phyloP scores from a whole-genome alignment of 2,329 filamentous ascomycete species.

The Penicillium sp. region DNA sequence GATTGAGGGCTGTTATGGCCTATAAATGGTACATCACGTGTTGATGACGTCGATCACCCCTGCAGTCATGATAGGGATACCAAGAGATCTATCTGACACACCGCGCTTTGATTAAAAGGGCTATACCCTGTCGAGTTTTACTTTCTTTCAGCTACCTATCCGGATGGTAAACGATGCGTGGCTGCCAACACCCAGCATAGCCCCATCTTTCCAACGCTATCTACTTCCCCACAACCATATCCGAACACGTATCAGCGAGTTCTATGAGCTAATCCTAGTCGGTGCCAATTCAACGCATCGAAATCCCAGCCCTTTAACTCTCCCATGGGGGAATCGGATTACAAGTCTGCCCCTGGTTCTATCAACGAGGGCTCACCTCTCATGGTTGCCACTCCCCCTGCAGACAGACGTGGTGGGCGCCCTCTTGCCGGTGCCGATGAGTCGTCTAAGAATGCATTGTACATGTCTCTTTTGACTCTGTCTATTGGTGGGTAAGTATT shows the following conservation, averaged over 20 bases:
- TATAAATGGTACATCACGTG: conserved; percentile 5
- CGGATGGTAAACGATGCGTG: not conserved
- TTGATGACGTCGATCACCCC: conserved; percentile 5
- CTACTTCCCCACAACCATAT: not conserved
- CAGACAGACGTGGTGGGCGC: conserved; percentile 28
- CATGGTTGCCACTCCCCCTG: conserved; percentile 23
- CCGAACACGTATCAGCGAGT: not conserved
- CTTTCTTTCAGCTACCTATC: not conserved
- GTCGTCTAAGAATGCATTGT: conserved; percentile 73
- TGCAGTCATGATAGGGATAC: not conserved
- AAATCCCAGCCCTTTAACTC: not conserved
- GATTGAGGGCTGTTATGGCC: not conserved
- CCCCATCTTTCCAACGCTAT: not conserved
- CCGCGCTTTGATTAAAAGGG: not conserved
- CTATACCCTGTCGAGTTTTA: not conserved
- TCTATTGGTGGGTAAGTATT: conserved; percentile 68
- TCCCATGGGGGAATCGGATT: not conserved
- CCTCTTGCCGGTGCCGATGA: conserved; percentile 50
- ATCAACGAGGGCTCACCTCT: conserved; percentile 32
- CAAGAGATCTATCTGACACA: not conserved
- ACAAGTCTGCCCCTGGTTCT: not conserved
- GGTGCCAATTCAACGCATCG: not conserved
- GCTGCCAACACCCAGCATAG: not conserved
- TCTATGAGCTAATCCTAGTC: not conserved
- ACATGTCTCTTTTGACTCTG: conserved; percentile 81